Evolutionary conservation across 441 rosid genomes (phyloP).

Genomic region (Erysimum cheiri): DNA sequence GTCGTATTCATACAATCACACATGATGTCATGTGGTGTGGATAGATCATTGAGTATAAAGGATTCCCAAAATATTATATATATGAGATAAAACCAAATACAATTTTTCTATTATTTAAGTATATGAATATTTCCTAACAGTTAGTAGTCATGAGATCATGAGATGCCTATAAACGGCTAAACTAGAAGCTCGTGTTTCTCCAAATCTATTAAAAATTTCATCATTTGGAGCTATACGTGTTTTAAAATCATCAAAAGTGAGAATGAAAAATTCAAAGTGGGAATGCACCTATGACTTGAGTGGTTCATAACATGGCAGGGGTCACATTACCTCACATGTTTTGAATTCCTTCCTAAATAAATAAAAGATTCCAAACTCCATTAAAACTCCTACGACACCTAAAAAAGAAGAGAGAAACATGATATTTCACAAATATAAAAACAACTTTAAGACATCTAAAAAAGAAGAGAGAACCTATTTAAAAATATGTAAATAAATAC

Average conservation of each 20-base stretch:
- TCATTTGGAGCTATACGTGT: background rate
- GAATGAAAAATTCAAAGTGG: background rate
- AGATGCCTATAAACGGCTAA: conserved; percentile 31
- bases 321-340: conserved; percentile 3
- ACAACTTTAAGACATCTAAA: conserved; percentile 18
- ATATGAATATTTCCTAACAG: background rate
- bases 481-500: background rate
- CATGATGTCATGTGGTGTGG: conserved; percentile 31
- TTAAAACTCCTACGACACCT: conserved; percentile 31
- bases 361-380: conserved; percentile 27
- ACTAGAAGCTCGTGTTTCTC: conserved; percentile 19
- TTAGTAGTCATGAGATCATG: conserved; percentile 2
- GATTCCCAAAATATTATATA: background rate
- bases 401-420: conserved; percentile 16
- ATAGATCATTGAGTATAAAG: background rate
- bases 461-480: conserved; percentile 28
- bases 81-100: background rate
- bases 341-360: conserved; percentile 19
- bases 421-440: conserved; percentile 27
- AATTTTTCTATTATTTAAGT: background rate
- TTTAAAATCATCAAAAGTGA: conserved; percentile 20
- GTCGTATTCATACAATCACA: conserved; percentile 36
- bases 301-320: conserved; percentile 34
- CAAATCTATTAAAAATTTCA: background rate
- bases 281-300: conserved; percentile 26